Evolutionary conservation across 2,329 filamentous ascomycete genomes (phyloP), one percentile per base, ranked within the genome.

Genomic region (Sporothrix euskadiensis): DNA sequence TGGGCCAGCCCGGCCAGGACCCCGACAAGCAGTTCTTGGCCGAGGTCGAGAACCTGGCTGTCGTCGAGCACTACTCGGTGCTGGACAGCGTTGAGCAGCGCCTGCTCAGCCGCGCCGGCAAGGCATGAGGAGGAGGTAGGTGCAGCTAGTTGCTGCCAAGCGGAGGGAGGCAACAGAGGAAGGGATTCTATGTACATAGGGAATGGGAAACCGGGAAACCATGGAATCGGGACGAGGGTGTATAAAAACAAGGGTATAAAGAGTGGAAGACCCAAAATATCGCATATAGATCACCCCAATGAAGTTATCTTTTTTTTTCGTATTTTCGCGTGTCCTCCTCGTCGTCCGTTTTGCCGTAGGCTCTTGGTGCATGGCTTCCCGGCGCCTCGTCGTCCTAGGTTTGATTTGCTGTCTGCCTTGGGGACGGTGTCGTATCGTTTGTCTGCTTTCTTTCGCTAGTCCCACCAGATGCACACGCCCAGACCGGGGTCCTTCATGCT

Each of bases 41-140:
- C 65, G 96, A 99, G 84, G 93, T 93, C 2, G 96, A 99, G 86
- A 99, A 99, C 82, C 83, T 99, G 75, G 94, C 97, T 78, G 96
- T 99, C 32, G 88, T 97, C 79, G 94, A 97, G 81, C 95, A 98
- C 82, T 92, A 94, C 81, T 98, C 93, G 79, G 93, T 98, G 76
- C 84, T 98, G 74, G 93, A 97, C 78, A 92, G 92, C 22, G 91
- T 98, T 73, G 94, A 98, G 84, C 89, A 94, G 79, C 89, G 96
- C 80, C 84, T 99, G 74, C 84, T 98, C 79, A 86, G 86, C 80
- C 83, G 83, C 82, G 81, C 63, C 6, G 57, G 49, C 12, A 72
- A 56, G 65, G 54, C 71, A 39, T 75, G 57, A 69, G 32, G 61
- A 39, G 61, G 14, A 12, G 56, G 14, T 12, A 22, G 12, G 49